These are phyloP conservation scores for Stenocarpella maydis DNA, from an alignment of 2,329 filamentous ascomycete species.

Conservation along the genomic window DNA sequence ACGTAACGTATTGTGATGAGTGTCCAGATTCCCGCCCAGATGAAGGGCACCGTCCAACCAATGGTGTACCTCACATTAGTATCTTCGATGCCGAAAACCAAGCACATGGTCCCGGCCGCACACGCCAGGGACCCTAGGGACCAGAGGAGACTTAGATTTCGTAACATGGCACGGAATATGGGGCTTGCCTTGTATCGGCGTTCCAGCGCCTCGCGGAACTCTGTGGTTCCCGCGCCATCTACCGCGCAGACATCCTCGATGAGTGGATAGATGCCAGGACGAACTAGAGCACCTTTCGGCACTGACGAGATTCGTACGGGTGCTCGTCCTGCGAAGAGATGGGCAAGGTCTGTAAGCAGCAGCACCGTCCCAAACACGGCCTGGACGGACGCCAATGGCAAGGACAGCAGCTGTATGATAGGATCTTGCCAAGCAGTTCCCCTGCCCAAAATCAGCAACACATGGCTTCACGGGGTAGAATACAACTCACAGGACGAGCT, in stretches of 20 bases:
- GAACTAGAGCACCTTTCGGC: background rate
- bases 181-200: background rate
- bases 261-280: background rate
- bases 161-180: background rate
- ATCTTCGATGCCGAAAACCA: constrained; percentile 31
- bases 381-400: constrained; percentile 59
- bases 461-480: background rate
- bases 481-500: constrained; percentile 55
- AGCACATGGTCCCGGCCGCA: background rate
- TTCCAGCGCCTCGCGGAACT: background rate
- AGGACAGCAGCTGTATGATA: constrained; percentile 57
- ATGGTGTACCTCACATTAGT: constrained; percentile 36
- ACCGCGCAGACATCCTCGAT: constrained; percentile 6
- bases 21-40: constrained; percentile 38
- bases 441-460: background rate
- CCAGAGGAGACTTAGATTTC: background rate
- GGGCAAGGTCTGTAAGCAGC: constrained; percentile 50
- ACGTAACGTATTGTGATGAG: constrained; percentile 40
- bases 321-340: constrained; percentile 8
- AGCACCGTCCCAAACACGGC: constrained; percentile 54
- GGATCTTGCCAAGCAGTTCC: constrained; percentile 47
- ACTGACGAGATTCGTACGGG: background rate
- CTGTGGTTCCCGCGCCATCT: background rate
- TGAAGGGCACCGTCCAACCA: constrained; percentile 38
- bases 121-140: background rate